Evolutionary conservation across 805 yeast species (phyloP), one percentile per base, ranked within the genome.

Genomic region (Vanderwaltozyma tropicalis): DNA sequence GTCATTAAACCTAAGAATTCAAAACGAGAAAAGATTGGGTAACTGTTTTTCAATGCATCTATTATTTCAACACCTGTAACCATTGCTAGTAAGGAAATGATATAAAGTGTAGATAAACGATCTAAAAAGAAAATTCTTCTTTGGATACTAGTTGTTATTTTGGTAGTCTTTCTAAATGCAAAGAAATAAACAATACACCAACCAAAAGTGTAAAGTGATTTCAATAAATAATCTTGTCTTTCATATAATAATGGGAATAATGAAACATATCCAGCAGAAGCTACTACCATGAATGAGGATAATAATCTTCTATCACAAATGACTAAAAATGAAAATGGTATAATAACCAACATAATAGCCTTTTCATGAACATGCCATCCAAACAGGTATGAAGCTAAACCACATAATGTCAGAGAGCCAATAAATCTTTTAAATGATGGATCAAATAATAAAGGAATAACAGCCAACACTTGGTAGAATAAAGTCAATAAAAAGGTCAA

Each of bases 341-440:
- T 73, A 8, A 92, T 81, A 3, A 89, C 80, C 16, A 88, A 59
- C 68, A 92, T 70, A n/a, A 92, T 76, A 0, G 97, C 97, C 69
- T 92, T 92, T 61, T 92, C 98, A 63, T 92, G 98, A 18, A 92
- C 98, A 54, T 92, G 97, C 96, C 97, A 92, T 5, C 99, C 98
- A 61, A 92, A 92, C 34, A 92, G 62, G 53, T 84, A 92, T 2
- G 95, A 82, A 0, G 95, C 78, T 62, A 76, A 85, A 4, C 94
- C 97, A 61, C 97, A 89, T 34, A 89, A 68, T 0, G 96, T 80
- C 49, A 92, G 62, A 1, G 88, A 74, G 0, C 94, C 96, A 14
- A 88, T 58, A 48, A 92, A 92, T 46, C 94, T 69, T 45, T 76
- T 76, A 55, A 71, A 83, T 2, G 78, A 76, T 4, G 96, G 95